Evolutionary conservation across 2,329 filamentous ascomycete species (phyloP), one percentile per base, ranked within the genome.

Genomic region (Leptographium wingfieldii): DNA sequence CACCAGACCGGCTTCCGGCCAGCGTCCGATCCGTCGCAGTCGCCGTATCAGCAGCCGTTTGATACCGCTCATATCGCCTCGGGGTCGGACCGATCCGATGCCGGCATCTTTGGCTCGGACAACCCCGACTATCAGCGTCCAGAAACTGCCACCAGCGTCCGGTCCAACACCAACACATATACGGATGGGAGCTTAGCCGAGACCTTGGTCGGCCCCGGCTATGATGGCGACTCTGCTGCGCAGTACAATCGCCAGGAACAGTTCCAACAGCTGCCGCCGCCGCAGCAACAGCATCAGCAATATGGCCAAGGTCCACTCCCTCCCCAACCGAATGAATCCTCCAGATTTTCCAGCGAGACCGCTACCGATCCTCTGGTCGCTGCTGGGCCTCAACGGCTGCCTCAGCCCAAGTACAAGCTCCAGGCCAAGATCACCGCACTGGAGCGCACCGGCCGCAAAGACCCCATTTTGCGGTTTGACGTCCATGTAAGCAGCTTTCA

Each of bases 371-470:
- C 51, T 3, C 22, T 27, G 29, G 6, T 27, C 1, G 49, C 35
- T 10, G 11, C 59, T 29, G 29, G n/a, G 25, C 73, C 74, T 54
- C 70, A 72, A 58, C 74, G 76, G 62, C 77, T 77, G 12, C 75
- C 82, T 52, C 80, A 83, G 59, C 86, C 88, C 33, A 83, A 87
- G 63, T 92, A 88, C 73, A 92, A 90, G 73, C 81, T 99, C 46
- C 91, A 96, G 71, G 91, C 88, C 54, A 99, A 97, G 77, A 91
- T 99, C 64, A 96, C 92, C 0, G 91, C 88, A 2, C 77, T 99
- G 55, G 94, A 99, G 75, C 82, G 94, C 62, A 94, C 89, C 4
- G 92, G 92, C 63, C 91, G 95, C 73, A 99, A 97, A 73, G 94
- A 99, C 68, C 91, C 92, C 0, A 91, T 97, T 65, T 74, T 99